Evolutionary conservation across 2,329 filamentous ascomycete genomes (phyloP).

Genomic region (Cladosporium sphaerospermum): DNA sequence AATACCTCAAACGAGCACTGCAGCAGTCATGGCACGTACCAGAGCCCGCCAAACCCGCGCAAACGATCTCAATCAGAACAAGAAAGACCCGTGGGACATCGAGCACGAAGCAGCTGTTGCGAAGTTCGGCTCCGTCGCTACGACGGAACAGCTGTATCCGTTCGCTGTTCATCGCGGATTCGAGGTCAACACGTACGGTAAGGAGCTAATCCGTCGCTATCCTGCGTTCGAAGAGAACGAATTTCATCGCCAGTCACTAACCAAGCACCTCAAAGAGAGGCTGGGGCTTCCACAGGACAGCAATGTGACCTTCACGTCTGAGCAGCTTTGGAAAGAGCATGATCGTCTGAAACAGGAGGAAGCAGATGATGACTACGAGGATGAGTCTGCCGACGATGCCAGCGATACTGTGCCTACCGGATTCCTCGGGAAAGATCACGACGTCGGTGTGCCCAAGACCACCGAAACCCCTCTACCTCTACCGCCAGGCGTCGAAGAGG

Average conservation of each 20-base stretch:
- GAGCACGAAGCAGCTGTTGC: neutral
- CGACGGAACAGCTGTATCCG: neutral
- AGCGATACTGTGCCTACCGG: no score
- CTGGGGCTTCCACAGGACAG: neutral
- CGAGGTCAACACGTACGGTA: neutral
- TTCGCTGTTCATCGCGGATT: neutral
- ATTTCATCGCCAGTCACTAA: neutral
- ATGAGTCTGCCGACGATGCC: neutral
- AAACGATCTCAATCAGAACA: neutral
- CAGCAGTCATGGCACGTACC: neutral
- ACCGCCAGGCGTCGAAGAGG: neutral
- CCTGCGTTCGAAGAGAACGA: neutral
- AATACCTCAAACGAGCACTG: no score
- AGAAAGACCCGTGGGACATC: constrained; percentile 5
- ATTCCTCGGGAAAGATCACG: no score
- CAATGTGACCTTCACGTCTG: neutral
- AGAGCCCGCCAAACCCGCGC: neutral
- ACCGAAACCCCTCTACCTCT: neutral
- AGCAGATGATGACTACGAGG: neutral
- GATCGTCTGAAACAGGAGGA: neutral
- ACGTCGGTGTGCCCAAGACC: neutral
- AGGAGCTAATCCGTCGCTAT: neutral
- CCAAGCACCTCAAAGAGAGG: neutral
- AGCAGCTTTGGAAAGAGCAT: constrained; percentile 1
- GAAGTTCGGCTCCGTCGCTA: neutral